phyloP scores from a whole-genome alignment of 768 basidiomycete species.

The Mycena latifolia region DNA sequence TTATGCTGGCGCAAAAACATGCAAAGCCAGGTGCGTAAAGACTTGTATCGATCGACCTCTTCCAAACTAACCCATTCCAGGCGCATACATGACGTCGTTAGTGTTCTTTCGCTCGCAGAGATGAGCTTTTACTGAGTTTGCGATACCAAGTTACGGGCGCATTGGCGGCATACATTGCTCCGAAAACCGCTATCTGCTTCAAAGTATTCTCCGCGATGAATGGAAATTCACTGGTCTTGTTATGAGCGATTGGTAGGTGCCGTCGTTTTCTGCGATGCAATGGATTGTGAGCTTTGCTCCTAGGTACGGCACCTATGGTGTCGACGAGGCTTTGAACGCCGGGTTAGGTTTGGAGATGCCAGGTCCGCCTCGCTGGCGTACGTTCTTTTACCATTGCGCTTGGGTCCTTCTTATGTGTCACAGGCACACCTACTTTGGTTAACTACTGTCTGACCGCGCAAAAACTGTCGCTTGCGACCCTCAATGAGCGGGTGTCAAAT shows the following conservation, averaged over 20 bases:
- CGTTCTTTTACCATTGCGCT: slow-evolving; percentile 32
- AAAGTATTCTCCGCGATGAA: slow-evolving; percentile 75
- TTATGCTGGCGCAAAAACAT: slow-evolving; percentile 76
- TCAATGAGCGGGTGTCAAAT: slow-evolving; percentile 64
- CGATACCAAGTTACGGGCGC: slow-evolving; percentile 69
- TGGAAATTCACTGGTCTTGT: slow-evolving; percentile 80
- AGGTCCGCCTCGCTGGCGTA: slow-evolving; percentile 79
- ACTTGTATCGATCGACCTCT: background rate
- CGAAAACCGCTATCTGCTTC: slow-evolving; percentile 73
- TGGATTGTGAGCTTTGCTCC: background rate
- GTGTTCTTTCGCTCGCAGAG: slow-evolving; percentile 26
- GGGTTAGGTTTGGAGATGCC: slow-evolving; percentile 87
- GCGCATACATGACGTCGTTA: slow-evolving; percentile 78
- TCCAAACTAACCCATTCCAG: background rate
- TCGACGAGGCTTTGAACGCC: slow-evolving; percentile 77
- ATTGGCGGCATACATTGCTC: slow-evolving; percentile 79
- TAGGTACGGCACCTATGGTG: slow-evolving; percentile 81
- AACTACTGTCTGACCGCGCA: slow-evolving; percentile 57
- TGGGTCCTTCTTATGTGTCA: background rate
- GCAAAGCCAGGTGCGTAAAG: slow-evolving; percentile 57
- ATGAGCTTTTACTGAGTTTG: background rate
- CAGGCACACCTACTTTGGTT: slow-evolving; percentile 41
- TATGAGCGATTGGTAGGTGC: slow-evolving; percentile 83
- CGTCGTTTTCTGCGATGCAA: background rate
- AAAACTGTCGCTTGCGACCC: slow-evolving; percentile 60